Base-by-base conservation (phyloP, 805 yeast species). In the Barnettozyma vustinii region DNA sequence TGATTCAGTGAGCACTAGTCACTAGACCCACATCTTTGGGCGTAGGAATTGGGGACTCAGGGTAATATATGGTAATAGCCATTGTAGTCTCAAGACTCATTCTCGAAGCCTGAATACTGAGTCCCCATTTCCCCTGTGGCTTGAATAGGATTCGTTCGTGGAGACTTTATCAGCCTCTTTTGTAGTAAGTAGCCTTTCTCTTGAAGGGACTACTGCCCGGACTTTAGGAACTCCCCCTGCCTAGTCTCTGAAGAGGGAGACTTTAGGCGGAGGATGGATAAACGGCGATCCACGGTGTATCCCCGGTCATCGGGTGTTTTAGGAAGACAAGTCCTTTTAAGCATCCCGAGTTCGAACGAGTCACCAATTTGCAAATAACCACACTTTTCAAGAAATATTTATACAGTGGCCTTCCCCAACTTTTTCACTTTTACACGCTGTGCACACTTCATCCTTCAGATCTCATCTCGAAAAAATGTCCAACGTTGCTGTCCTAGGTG, bases 401-500 rank as follows among this genome's bases (percentile, higher is more conserved):
- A 19, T 37, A 37, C 33, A 1, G 26, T 7, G 18, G 30, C 18
- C 30, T 42, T 42, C 44, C 44, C 44, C 44, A 42, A 27, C 40
- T 37, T 37, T 37, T 16, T 21, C 9, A 37, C 40, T 21, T 37
- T 18, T 37, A 18, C 4, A 21, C 40, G 9, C 23, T 16, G 2
- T 12, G n/a, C 23, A 4, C n/a, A 37, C 25, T 37, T 16, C 21
- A 37, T 37, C 21, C 21, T 18, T 36, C 4, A 37, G 25, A 19
- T 21, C 21, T 5, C 10, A 19, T 19, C 21, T 37, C 40, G n/a
- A 21, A 21, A 50, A 23, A 10, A 60, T 59, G 61, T 56, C 69
- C 40, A 89, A 88, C 74, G 95, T 87, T 47, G 78, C 96, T 49
- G 90, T 89, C 52, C 75, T 84, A 47, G 96, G 96, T 56, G 97